A percentile compares a stretch with the other conserved stretches of the same genome.
Conservation (phyloP, 2,329 filamentous ascomycete genomes). For the Colletotrichum graminicola region DNA sequence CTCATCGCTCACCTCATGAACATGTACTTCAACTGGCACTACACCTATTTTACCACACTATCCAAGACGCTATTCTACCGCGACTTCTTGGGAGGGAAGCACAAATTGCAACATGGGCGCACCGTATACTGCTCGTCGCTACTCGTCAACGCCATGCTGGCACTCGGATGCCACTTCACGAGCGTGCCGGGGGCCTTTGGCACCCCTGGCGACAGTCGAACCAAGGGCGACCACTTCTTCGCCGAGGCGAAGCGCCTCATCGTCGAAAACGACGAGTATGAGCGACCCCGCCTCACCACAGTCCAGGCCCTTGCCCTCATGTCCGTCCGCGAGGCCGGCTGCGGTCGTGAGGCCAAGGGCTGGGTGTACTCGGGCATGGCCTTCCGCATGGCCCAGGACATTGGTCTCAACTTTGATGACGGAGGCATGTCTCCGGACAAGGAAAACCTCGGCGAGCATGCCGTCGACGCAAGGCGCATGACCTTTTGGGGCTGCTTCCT, state of each 20-base stretch:
- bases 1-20: conserved; percentile 89
- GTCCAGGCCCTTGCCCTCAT: conserved; percentile 95
- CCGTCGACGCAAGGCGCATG: conserved; percentile 88
- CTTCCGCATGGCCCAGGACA: conserved; percentile 95
- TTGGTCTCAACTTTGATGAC: conserved; percentile 90
- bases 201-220: conserved; percentile 79
- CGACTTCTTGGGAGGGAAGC: conserved; percentile 82
- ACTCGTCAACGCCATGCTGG: conserved; percentile 93
- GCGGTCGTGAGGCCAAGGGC: conserved; percentile 91
- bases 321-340: conserved; percentile 96
- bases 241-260: conserved; percentile 91
- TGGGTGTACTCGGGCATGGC: conserved; percentile 99
- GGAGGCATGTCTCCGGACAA: conserved; percentile 71
- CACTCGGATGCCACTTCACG: conserved; percentile 94
- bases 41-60: conserved; percentile 93
- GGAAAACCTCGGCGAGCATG: conserved; percentile 77
- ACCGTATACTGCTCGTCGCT: conserved; percentile 88
- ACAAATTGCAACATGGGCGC: conserved; percentile 61
- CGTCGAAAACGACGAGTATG: conserved; percentile 92
- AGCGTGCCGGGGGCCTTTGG: conserved; percentile 78
- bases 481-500: conserved; percentile 98
- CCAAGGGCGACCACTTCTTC: conserved; percentile 96
- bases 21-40: conserved; percentile 99
- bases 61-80: conserved; percentile 88
- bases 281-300: conserved; percentile 87